Base-by-base conservation (phyloP, 805 yeast species). In the Jamesozyma gamospora region DNA sequence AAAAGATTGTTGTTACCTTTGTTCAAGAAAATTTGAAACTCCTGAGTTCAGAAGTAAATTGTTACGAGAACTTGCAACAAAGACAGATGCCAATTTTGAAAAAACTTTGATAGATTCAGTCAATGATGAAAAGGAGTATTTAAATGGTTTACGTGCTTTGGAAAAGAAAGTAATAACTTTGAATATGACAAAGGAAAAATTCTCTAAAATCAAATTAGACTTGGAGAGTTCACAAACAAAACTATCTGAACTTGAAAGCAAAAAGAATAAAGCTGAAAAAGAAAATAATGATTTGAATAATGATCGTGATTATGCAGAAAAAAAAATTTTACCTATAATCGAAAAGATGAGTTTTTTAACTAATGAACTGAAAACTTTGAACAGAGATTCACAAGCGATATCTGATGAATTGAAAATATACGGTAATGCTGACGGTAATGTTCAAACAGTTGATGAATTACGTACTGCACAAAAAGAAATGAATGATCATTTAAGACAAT, bases 1-100 rank as follows among this genome's bases (percentile, higher is more conserved):
- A 4, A 68, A 71, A 8, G 69, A 77, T 10, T 66, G 73, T 35
- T 90, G 96, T 58, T 63, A 79, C 32, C 63, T 88, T 33, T 90
- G 97, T 58, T 72, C 74, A 15, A 67, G 94, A 37, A 66, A 70
- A 11, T 82, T 87, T 59, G 72, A 71, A 13, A 65, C 63, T 9
- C 51, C 53, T 1, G 58, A 53, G 2, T 43, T 49, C 2, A 52
- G 53, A 5, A 43, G 52, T 12, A 41, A 42, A 1, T 48, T 66
- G 13, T 40, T 66, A 11, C 29, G 45, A 4, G 65, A 56, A 19
- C 36, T 65, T 36, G 50, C 53, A 35, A 44, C 57, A 2, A 56
- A 60, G 30, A 55, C 62, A 1, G 59, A 60, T 41, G 58, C 58
- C 1, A 50, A 51, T 2, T 53, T 57, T 30, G 62, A 66, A 19